phyloP scores from a whole-genome alignment of 2,329 filamentous ascomycete species.

The Ceratocystis variospora region DNA sequence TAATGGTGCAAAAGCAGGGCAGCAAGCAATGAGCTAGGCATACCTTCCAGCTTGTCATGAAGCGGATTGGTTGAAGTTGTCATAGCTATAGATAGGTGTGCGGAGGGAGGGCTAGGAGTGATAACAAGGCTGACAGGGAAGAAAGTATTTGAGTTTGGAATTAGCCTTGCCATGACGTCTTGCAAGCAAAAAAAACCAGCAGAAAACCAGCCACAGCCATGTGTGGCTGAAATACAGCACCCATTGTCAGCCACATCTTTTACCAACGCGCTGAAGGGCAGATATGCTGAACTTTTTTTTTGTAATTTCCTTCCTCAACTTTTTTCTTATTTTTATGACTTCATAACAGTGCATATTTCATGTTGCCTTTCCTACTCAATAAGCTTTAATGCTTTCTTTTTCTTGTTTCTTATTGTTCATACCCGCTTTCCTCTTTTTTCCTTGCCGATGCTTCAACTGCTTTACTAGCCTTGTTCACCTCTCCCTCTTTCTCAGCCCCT shows the following conservation, averaged over 20 bases:
- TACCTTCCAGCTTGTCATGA: conserved; percentile 15
- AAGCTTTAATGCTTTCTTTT: background rate
- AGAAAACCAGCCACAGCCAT: background rate
- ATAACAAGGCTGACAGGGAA: background rate
- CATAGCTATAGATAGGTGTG: background rate
- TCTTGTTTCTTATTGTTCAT: background rate
- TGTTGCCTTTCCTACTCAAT: background rate
- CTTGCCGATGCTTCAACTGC: background rate
- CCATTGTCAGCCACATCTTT: background rate
- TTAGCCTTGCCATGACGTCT: background rate
- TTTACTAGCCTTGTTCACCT: background rate
- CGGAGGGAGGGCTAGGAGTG: background rate
- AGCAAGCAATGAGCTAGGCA: no score
- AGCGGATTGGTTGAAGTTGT: background rate
- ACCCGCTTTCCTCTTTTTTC: background rate
- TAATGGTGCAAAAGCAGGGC: background rate
- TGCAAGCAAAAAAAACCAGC: background rate
- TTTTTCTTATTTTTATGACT: background rate
- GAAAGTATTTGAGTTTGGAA: background rate
- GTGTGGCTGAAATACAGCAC: background rate
- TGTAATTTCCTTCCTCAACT: background rate
- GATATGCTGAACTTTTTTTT: background rate
- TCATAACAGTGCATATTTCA: background rate
- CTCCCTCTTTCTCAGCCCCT: background rate
- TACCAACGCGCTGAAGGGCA: background rate